Base-by-base conservation (phyloP, 768 basidiomycete species). In the Naematelia aurantialba region DNA sequence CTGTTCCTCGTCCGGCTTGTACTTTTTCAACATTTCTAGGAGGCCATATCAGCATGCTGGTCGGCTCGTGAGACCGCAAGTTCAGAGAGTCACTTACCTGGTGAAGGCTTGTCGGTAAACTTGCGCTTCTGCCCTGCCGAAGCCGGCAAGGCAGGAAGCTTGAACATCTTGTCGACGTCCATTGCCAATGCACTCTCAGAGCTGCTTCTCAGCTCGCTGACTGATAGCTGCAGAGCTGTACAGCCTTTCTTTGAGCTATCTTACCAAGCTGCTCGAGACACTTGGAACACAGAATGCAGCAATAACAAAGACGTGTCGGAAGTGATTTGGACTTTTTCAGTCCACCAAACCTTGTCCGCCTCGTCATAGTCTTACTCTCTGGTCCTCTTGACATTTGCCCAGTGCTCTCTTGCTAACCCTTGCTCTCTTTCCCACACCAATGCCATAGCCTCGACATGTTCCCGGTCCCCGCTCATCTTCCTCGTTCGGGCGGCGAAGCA, bases 81-180 rank as follows among this genome's bases (percentile, higher is more conserved):
- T 13, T n/a, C 22, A 52, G 22, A 24, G 45, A 22, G 13, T n/a
- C 3, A 60, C 70, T 30, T 31, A 70, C 72, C 72, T 31, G 52
- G 59, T 11, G 62, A 66, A 21, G 72, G 72, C 17, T 59, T 49
- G 52, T 63, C 58, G 14, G 63, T 50, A 45, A 69, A 59, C 59
- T 74, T 74, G 24, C 72, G 65, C 55, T 74, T 74, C 45, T 62
- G 57, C 19, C 60, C 65, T 30, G 55, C 66, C 31, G 66, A 65
- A 21, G 67, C 60, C 25, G 72, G 72, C 44, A 69, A 52, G 8
- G 69, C 63, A 14, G 72, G 72, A 29, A 74, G 66, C 54, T 74
- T 74, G 72, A 74, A 74, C 68, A 74, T 67, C 45, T 74, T 74
- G 45, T 65, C 66, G 29, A 74, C 58, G 47, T 74, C 72, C 72